Evolutionary conservation across 2,329 filamentous ascomycete genomes (phyloP).

Genomic region (Neonectria magnoliae): DNA sequence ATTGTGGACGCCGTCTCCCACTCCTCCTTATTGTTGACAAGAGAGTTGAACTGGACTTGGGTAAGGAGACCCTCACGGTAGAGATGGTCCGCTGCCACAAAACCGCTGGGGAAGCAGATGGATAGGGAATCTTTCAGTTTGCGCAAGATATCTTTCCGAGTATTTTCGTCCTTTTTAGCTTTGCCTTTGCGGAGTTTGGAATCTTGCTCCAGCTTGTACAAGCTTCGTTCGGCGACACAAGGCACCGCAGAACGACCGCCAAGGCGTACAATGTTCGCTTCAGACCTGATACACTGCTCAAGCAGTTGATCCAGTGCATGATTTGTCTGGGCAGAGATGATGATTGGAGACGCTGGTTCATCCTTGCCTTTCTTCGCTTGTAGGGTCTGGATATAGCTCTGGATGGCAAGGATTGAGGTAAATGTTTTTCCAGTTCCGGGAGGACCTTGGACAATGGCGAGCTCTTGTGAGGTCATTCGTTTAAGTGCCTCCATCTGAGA

Average conservation of each 20-base stretch:
- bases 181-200: conserved; percentile 24
- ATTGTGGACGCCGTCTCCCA: conserved; percentile 30
- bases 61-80: conserved; percentile 67
- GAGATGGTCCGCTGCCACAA: conserved; percentile 66
- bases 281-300: conserved; percentile 64
- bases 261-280: conserved; percentile 64
- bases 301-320: conserved; percentile 89
- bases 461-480: conserved; percentile 74
- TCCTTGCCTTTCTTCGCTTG: conserved; percentile 56
- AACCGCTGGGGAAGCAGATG: conserved; percentile 49
- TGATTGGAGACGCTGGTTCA: conserved; percentile 62
- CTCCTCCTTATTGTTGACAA: conserved; percentile 30
- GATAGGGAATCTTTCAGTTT: conserved; percentile 24
- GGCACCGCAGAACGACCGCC: conserved; percentile 76
- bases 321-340: conserved; percentile 89
- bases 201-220: conserved; percentile 68
- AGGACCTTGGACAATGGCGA: conserved; percentile 86
- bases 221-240: conserved; percentile 71
- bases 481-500: conserved; percentile 77
- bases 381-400: conserved; percentile 60
- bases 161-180: conserved; percentile 13
- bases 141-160: conserved; percentile 21
- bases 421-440: conserved; percentile 82
- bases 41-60: conserved; percentile 68
- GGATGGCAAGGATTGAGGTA: conserved; percentile 77